Percentiles rank a stretch among this genome's conserved stretches.
Evolutionary conservation across 2,329 filamentous ascomycete species (phyloP).

Genomic region (Ascochyta viciae-villosae): DNA sequence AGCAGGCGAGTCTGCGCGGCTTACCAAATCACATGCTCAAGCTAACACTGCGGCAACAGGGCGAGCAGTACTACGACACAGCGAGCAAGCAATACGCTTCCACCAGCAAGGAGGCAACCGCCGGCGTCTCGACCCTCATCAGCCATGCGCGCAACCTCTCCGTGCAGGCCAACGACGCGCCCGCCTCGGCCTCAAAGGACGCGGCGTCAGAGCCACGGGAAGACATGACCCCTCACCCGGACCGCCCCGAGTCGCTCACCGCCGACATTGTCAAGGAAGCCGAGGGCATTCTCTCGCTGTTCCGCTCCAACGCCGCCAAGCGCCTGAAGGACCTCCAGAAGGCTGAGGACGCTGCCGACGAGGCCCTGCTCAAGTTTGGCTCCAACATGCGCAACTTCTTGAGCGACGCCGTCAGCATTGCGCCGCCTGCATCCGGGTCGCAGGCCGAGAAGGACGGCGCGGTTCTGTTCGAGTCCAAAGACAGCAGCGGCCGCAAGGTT

Average conservation of each 20-base stretch:
- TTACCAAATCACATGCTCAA: not conserved
- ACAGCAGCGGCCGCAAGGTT: constrained; percentile 85
- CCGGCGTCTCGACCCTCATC: constrained; percentile 77
- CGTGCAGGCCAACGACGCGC: constrained; percentile 50
- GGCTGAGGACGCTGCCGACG: constrained; percentile 95
- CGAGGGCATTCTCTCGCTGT: constrained; percentile 74
- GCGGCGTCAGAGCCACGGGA: constrained; percentile 26
- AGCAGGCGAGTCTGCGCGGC: constrained; percentile 68
- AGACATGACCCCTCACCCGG: constrained; percentile 42
- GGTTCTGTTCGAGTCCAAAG: constrained; percentile 92
- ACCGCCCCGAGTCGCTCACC: constrained; percentile 54
- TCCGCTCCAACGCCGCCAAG: constrained; percentile 79
- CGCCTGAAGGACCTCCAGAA: constrained; percentile 87
- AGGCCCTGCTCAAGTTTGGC: constrained; percentile 90
- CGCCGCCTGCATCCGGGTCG: constrained; percentile 67
- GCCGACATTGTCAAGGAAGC: constrained; percentile 63
- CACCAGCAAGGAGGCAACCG: constrained; percentile 80
- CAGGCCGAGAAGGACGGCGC: constrained; percentile 56
- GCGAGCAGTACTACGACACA: constrained; percentile 86
- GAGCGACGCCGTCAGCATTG: constrained; percentile 86
- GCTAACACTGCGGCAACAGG: constrained; percentile 55
- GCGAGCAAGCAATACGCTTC: constrained; percentile 81
- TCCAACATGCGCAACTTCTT: constrained; percentile 89
- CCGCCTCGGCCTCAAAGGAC: constrained; percentile 25
- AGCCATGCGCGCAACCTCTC: constrained; percentile 78